Evolutionary conservation across 2,329 filamentous ascomycete species (phyloP), one percentile per base, ranked within the genome.

Genomic region (Chrysosporium queenslandicum): DNA sequence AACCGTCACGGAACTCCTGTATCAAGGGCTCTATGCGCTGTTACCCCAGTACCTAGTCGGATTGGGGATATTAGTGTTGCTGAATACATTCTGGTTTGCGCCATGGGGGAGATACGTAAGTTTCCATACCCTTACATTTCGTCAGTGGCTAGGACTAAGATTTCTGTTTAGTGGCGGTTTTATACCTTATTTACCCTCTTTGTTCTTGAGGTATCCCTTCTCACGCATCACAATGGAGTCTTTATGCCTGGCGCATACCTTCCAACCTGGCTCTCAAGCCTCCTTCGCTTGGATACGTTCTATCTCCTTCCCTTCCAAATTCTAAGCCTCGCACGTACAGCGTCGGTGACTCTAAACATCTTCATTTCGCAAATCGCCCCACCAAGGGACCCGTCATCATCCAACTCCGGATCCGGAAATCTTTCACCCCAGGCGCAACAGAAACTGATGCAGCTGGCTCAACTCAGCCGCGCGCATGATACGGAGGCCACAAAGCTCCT

Each of bases 351-450:
- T 1, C 69, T 87, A 23, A 90, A 87, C 68, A 87, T 94, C 58
- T 90, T 87, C 47, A 79, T 94, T 53, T 83, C 83, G 4, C 88
- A 94, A 68, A 77, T 94, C 47, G 84, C 85, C 0, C 87, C 87
- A 2, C 71, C 88, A 3, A 68, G 87, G 11, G 68, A 66, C 45
- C 69, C 63, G 58, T 71, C 70, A 56, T 65, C 61, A 50, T 66
- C 58, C 58, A 70, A 62, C 58, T 65, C 53, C 57, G 64, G 60
- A 49, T 66, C 61, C 52, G 65, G 69, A 39, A 62, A 60, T 39
- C 60, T 71, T 43, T 60, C 63, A 51, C 66, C 56, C 71, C 79
- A 62, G 72, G 78, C 67, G 63, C 71, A 79, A 41, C 77, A 85
- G 65, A 82, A 82, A 50, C 67, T 95, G 12, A 77, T 82, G 39